A percentile compares a stretch with the other conserved stretches of the same genome.
Conservation (phyloP, 208 protist genomes). For the Leishmania martiniquensis region DNA sequence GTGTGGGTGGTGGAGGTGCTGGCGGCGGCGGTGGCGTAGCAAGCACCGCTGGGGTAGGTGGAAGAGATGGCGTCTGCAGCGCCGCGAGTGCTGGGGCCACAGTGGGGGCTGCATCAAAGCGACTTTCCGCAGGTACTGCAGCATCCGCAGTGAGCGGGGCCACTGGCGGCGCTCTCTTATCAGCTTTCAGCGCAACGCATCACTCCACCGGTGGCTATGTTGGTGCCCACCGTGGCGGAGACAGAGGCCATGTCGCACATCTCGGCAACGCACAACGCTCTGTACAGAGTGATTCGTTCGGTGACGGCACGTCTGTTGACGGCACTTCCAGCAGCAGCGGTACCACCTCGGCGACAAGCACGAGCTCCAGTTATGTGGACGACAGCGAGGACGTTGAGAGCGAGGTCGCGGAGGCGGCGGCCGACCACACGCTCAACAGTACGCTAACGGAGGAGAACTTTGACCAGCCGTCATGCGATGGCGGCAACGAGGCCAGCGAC, state of each 20-base stretch:
- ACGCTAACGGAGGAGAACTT: conserved; percentile 17
- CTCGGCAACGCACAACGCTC: conserved; percentile 3
- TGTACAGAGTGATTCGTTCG: background rate
- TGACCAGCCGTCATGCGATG: conserved; percentile 4
- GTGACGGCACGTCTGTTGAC: conserved; percentile 6
- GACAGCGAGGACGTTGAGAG: conserved; percentile 4
- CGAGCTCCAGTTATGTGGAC: background rate
- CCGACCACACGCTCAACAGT: conserved; percentile 20
- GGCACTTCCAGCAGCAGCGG: conserved; percentile 5
- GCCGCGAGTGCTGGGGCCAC: background rate
- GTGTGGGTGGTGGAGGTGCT: conserved; percentile 6
- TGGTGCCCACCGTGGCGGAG: background rate
- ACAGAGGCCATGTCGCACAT: background rate
- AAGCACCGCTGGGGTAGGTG: background rate
- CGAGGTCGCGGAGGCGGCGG: background rate
- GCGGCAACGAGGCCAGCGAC: conserved; percentile 7
- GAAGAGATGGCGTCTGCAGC: conserved; percentile 1
- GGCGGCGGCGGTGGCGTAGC: background rate
- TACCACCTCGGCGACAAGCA: conserved; percentile 4
- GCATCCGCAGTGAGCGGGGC: background rate
- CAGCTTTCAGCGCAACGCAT: background rate
- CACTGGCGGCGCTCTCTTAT: background rate
- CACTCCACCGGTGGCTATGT: background rate
- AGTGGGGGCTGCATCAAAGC: background rate
- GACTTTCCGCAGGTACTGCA: conserved; percentile 3